Conservation (phyloP, 495 filamentous ascomycete genomes). For the Penicillium daleae region DNA sequence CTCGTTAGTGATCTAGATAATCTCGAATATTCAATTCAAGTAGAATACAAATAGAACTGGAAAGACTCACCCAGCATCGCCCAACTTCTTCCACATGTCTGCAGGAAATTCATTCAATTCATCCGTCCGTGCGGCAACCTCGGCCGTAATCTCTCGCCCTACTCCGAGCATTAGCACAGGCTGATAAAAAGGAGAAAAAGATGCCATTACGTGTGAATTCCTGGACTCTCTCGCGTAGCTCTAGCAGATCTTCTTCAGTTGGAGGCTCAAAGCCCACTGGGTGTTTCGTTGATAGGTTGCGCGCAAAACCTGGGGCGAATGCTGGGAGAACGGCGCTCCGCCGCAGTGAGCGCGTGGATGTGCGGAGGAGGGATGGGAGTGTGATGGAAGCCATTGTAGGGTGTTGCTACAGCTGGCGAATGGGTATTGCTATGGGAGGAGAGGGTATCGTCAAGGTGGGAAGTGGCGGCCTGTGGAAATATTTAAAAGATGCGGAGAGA, state of each 20-base stretch:
- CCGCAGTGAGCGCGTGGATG: conserved; percentile 32
- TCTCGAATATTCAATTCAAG: too few species aligned
- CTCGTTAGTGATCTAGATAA: conserved; percentile 19
- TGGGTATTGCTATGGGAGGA: conserved; percentile 8
- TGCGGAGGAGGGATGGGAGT: conserved; percentile 39
- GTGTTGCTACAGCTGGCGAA: not conserved
- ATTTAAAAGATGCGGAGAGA: conserved; percentile 18
- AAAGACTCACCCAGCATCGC: conserved; percentile 69
- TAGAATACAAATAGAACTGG: not conserved
- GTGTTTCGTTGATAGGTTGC: conserved; percentile 71
- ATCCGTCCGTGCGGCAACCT: conserved; percentile 81
- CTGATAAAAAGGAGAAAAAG: not conserved
- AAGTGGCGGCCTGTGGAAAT: conserved; percentile 6
- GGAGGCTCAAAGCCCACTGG: conserved; percentile 82
- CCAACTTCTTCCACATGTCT: conserved; percentile 93
- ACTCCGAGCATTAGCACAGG: conserved; percentile 13
- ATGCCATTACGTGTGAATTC: conserved; percentile 72
- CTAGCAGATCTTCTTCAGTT: conserved; percentile 71
- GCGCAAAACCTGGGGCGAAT: conserved; percentile 39
- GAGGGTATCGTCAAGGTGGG: not conserved
- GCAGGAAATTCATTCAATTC: conserved; percentile 83
- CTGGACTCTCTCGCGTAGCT: conserved; percentile 87
- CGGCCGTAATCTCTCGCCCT: conserved; percentile 71
- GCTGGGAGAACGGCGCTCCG: conserved; percentile 37
- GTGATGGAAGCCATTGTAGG: conserved; percentile 38